Evolutionary conservation across 208 protist genomes (phyloP).

Genomic region (Strigomonas galati): DNA sequence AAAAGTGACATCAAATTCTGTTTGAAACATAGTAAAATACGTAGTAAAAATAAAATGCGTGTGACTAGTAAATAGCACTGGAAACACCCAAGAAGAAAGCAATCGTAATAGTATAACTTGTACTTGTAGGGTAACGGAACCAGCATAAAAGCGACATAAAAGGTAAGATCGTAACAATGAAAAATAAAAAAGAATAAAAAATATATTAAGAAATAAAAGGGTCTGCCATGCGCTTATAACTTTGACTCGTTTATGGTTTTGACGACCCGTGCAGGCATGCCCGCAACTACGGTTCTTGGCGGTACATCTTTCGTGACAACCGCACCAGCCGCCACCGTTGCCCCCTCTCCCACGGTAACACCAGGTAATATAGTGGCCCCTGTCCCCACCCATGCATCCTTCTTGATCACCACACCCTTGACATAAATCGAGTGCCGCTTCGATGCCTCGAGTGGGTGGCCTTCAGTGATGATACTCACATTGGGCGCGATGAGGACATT

Average conservation of each 20-base stretch:
- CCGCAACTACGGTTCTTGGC: conserved; percentile 60
- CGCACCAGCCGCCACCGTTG: conserved; percentile 63
- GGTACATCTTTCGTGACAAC: conserved; percentile 85
- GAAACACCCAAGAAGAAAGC: neutral
- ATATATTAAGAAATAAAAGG: conserved; percentile 14
- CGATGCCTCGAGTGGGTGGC: conserved; percentile 56
- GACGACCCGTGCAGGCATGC: conserved; percentile 63
- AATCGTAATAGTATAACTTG: neutral
- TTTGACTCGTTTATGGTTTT: conserved; percentile 16
- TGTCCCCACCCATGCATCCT: conserved; percentile 65
- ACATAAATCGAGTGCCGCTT: conserved; percentile 27
- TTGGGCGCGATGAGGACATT: conserved; percentile 53
- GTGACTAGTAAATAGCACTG: too few relatives aligned
- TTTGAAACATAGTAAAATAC: neutral
- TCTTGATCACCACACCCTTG: conserved; percentile 42
- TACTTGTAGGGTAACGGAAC: neutral
- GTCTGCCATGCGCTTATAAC: conserved; percentile 3
- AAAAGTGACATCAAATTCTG: neutral
- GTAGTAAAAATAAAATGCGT: neutral
- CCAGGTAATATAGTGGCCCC: conserved; percentile 52
- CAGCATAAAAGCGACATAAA: neutral
- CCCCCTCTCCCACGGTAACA: conserved; percentile 70
- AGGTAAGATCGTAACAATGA: neutral
- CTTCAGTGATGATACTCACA: conserved; percentile 67
- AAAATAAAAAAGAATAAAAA: conserved; percentile 8